Conservation (phyloP, 106 monocot genomes). For the Iris macrosiphon region DNA sequence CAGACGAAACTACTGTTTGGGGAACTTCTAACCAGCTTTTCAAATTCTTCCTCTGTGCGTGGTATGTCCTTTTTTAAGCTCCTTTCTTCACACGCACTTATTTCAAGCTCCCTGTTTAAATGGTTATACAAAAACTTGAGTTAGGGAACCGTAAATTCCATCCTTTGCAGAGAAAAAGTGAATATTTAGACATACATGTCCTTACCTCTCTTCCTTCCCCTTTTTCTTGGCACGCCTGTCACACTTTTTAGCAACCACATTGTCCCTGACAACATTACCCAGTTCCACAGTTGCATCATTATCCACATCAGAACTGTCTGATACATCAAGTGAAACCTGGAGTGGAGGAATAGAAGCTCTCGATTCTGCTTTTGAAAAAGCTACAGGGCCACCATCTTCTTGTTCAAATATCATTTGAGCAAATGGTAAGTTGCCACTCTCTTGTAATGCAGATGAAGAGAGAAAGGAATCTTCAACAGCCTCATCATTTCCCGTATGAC, state of each 20-base stretch:
- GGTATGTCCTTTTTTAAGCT: conserved; percentile 50
- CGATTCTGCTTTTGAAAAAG: conserved; percentile 21
- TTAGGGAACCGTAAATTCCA: neutral
- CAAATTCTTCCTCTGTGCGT: conserved; percentile 79
- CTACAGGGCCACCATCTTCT: conserved; percentile 10
- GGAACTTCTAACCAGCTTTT: conserved; percentile 77
- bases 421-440: conserved; percentile 1
- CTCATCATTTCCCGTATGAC: conserved; percentile 5
- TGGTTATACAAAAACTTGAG: neutral
- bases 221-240: conserved; percentile 48
- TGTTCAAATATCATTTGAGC: neutral
- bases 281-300: conserved; percentile 8
- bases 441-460: neutral
- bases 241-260: conserved; percentile 23
- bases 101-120: conserved; percentile 62
- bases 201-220: conserved; percentile 75
- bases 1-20: conserved; percentile 89
- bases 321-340: conserved; percentile 67
- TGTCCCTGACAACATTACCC: conserved; percentile 3
- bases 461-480: conserved; percentile 9
- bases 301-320: conserved; percentile 41
- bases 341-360: conserved; percentile 63
- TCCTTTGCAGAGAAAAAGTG: neutral
- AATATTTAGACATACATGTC: neutral
- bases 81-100: conserved; percentile 71